Evolutionary conservation across 1,139 yeast genomes (phyloP).

Genomic region (Pichia sp.): DNA sequence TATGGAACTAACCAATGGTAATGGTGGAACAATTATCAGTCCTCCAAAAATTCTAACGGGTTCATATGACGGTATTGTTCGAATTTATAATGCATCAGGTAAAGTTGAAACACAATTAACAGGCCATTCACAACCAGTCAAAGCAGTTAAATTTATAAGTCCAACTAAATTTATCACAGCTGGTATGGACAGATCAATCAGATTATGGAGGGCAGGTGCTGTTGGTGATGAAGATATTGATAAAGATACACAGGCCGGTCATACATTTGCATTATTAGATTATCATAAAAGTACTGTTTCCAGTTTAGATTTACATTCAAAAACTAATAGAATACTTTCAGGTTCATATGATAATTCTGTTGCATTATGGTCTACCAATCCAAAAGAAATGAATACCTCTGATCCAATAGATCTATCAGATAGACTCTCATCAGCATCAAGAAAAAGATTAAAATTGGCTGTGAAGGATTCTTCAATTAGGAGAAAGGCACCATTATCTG

Average conservation of each 20-base stretch:
- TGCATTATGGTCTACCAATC: constrained; percentile 83
- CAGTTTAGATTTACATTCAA: constrained; percentile 54
- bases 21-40: constrained; percentile 28
- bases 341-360: constrained; percentile 79
- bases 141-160: constrained; percentile 71
- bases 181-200: constrained; percentile 82
- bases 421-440: constrained; percentile 66
- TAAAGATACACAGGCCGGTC: constrained; percentile 59
- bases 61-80: constrained; percentile 87
- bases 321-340: constrained; percentile 59
- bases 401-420: constrained; percentile 41
- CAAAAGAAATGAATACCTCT: constrained; percentile 75
- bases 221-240: constrained; percentile 41
- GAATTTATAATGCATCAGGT: constrained; percentile 86
- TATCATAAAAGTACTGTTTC: constrained; percentile 89
- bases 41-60: constrained; percentile 71
- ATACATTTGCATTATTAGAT: constrained; percentile 73
- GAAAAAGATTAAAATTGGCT: constrained; percentile 80
- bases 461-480: constrained; percentile 68
- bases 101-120: constrained; percentile 70
- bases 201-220: constrained; percentile 77
- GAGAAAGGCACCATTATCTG: constrained; percentile 72
- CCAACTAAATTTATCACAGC: constrained; percentile 74
- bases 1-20: constrained; percentile 25
- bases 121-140: constrained; percentile 85